Conservation (phyloP, 2,329 filamentous ascomycete species). For the Ophiosphaerella korrae region DNA sequence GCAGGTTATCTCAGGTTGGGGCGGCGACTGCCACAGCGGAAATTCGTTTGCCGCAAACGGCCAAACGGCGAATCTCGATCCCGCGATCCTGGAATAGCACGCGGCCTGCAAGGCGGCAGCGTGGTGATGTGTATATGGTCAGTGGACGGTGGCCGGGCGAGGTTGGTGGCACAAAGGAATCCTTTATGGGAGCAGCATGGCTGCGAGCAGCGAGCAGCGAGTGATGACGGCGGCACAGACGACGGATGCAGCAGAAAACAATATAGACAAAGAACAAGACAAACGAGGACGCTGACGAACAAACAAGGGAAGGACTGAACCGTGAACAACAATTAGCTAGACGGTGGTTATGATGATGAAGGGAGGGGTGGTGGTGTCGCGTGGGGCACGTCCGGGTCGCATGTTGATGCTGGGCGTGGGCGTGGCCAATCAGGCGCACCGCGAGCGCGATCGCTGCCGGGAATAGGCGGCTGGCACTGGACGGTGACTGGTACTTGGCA, state of each 20-base stretch:
- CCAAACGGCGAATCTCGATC: not conserved
- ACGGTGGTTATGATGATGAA: not conserved
- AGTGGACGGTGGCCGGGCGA: not conserved
- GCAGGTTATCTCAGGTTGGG: not conserved
- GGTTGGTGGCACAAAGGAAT: not conserved
- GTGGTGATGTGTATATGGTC: not conserved
- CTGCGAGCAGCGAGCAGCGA: too few relatives aligned
- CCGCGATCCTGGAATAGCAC: not conserved
- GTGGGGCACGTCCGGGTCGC: not conserved
- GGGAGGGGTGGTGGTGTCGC: not conserved
- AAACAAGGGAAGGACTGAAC: too few relatives aligned
- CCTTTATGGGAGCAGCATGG: not conserved
- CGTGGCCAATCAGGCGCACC: not conserved
- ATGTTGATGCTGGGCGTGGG: not conserved
- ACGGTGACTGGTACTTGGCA: not conserved
- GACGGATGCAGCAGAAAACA: not conserved
- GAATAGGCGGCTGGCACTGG: not conserved
- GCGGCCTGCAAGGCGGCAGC: not conserved
- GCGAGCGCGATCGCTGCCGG: not conserved
- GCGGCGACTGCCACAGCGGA: not conserved
- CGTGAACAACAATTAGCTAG: not conserved
- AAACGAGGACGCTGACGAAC: too few relatives aligned
- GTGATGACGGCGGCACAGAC: too few relatives aligned
- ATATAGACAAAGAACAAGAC: too few relatives aligned
- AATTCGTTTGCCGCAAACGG: not conserved